These are phyloP conservation scores for Zygoascus bituminiphila DNA, from an alignment of 805 yeast species.

Conservation along the genomic window DNA sequence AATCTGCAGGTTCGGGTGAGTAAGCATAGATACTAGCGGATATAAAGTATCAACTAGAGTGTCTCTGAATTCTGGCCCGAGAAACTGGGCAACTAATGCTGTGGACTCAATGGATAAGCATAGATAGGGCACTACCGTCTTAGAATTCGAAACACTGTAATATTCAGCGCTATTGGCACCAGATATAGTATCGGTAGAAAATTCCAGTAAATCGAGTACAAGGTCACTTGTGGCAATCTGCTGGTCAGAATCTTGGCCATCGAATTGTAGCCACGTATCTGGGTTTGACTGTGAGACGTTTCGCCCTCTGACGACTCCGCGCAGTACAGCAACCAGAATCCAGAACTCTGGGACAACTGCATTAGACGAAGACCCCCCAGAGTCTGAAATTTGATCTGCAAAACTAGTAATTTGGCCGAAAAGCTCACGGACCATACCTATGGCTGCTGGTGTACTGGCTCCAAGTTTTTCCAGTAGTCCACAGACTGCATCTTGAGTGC, in stretches of 20 bases:
- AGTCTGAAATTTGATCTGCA: background rate
- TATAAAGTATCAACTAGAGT: slow-evolving; percentile 65
- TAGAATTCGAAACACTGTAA: slow-evolving; percentile 7
- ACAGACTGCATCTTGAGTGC: background rate
- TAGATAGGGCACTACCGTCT: slow-evolving; percentile 3
- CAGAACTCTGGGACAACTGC: background rate
- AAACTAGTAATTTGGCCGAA: background rate
- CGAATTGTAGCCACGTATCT: background rate
- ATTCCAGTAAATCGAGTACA: background rate
- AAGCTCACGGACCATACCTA: background rate
- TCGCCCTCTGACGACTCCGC: background rate
- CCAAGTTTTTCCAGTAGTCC: background rate
- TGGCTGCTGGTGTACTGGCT: background rate
- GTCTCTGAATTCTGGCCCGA: slow-evolving; percentile 36
- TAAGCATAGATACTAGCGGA: slow-evolving; percentile 65
- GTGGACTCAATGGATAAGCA: slow-evolving; percentile 19
- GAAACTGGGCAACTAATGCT: slow-evolving; percentile 14
- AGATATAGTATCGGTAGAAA: slow-evolving; percentile 3
- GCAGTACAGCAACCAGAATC: background rate
- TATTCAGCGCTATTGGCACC: slow-evolving; percentile 4
- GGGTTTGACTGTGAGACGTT: background rate
- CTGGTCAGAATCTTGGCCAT: background rate
- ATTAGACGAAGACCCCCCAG: background rate
- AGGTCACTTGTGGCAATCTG: background rate
- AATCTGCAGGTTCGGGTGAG: slow-evolving; percentile 41